Base-by-base conservation (phyloP, 2,329 filamentous ascomycete genomes). In the Nigrospora oryzae region DNA sequence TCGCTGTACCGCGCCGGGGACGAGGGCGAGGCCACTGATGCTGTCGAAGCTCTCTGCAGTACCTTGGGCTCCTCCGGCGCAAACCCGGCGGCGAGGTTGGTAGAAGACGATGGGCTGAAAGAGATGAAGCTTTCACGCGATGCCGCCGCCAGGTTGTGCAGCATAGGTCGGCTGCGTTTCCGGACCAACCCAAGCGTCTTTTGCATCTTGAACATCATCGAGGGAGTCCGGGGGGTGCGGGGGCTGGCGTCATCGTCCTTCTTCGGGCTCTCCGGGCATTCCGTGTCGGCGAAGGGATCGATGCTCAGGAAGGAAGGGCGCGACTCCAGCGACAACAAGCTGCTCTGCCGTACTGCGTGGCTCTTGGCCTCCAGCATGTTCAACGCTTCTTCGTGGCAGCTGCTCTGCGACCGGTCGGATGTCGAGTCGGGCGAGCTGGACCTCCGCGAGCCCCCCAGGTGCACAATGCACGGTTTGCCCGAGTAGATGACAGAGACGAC, bases 401-500 rank as follows among this genome's bases (percentile, higher is more conserved):
- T 49, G 44, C 55, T 52, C 45, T 57, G 55, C 2, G 40, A 30
- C 12, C 64, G 66, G 48, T 59, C 64, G 11, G 69, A 65, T 1
- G 40, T 30, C 11, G 64, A 66, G 48, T 59, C 64, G 11, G 69
- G 66, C 5, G 73, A 69, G 10, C 62, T 52, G n/a, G 72, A 71
- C 48, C 70, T 62, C 43, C 66, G 63, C 31, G 64, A 62, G 14
- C 57, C 57, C 12, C 59, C 57, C 12, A 81, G 63, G 50, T 80
- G 65, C 47, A 80, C 67, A 12, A 83, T 68, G 38, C 69, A 74
- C 5, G 79, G 79, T 63, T 78, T 81, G 46, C 77, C 78, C 3
- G 74, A 67, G 48, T 74, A 79, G 45, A 80, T 66, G 35, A 83
- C 76, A 1, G 77, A 78, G 12, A 83, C 75, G 2, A 74, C 67